These are phyloP conservation scores for Eucalyptus marginata DNA, from an alignment of 345 rosid species.

Conservation along the genomic window DNA sequence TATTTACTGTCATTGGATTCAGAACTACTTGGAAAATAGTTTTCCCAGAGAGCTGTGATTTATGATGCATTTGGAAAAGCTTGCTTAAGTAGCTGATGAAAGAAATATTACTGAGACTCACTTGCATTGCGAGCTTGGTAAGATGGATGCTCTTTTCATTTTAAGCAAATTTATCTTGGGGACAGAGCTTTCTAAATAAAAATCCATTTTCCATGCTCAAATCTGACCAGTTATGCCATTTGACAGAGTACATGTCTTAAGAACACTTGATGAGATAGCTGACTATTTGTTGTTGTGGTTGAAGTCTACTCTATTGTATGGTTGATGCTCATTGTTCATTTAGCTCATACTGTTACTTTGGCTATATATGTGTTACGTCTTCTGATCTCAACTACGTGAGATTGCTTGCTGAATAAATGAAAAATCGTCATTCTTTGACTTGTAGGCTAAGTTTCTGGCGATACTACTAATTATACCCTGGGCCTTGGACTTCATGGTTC, in stretches of 20 bases:
- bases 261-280: not conserved
- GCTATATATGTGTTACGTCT: not conserved
- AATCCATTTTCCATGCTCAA: not conserved
- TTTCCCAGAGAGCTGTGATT: not conserved
- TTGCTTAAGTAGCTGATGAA: not conserved
- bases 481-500: constrained; percentile 79
- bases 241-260: not conserved
- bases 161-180: not conserved
- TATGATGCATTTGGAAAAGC: not conserved
- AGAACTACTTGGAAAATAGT: not conserved
- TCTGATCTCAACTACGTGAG: not conserved
- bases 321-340: not conserved
- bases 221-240: not conserved
- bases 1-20: not conserved
- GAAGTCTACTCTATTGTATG: not conserved
- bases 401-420: not conserved
- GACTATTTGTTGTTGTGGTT: not conserved
- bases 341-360: not conserved
- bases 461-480: constrained; percentile 67
- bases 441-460: constrained; percentile 85
- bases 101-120: not conserved
- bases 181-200: not conserved
- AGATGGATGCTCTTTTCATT: not conserved
- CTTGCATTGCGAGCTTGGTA: not conserved
- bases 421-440: not conserved